Conservation (phyloP, 2,329 filamentous ascomycete species). For the Stemphylium vesicarium region DNA sequence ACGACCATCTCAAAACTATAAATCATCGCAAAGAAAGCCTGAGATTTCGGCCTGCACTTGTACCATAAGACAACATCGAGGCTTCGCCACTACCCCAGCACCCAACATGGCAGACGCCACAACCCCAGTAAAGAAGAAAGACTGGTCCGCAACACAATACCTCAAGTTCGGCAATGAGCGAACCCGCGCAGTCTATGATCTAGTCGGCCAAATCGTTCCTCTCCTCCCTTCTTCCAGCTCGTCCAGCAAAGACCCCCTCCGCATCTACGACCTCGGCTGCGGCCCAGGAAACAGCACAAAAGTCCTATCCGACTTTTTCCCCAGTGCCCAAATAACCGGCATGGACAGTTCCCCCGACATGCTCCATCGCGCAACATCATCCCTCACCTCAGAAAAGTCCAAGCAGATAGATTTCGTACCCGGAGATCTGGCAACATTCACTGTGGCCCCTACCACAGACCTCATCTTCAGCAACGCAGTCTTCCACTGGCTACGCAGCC, state of each 20-base stretch:
- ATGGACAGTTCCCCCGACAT: constrained; percentile 64
- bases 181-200: constrained; percentile 61
- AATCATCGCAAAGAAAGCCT: not conserved
- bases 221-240: constrained; percentile 15
- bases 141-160: constrained; percentile 65
- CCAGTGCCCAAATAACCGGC: constrained; percentile 55
- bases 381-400: constrained; percentile 38
- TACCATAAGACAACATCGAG: not conserved
- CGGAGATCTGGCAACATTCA: constrained; percentile 56
- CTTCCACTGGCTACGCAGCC: constrained; percentile 62
- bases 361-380: constrained; percentile 55
- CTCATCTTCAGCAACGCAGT: constrained; percentile 65
- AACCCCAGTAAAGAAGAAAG: constrained; percentile 25
- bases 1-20: not conserved
- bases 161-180: constrained; percentile 62
- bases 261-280: constrained; percentile 65
- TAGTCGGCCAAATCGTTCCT: constrained; percentile 57
- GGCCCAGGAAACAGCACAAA: constrained; percentile 66
- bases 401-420: constrained; percentile 52
- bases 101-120: not conserved
- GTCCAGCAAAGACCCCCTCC: constrained; percentile 27
- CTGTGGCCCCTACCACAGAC: constrained; percentile 24
- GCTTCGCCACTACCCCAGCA: not conserved
- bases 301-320: constrained; percentile 57
- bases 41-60: not conserved